A percentile compares a stretch with the other conserved stretches of the same genome.
phyloP scores from a whole-genome alignment of 352 stramenopile species.

The Pythium vanterpoolii region DNA sequence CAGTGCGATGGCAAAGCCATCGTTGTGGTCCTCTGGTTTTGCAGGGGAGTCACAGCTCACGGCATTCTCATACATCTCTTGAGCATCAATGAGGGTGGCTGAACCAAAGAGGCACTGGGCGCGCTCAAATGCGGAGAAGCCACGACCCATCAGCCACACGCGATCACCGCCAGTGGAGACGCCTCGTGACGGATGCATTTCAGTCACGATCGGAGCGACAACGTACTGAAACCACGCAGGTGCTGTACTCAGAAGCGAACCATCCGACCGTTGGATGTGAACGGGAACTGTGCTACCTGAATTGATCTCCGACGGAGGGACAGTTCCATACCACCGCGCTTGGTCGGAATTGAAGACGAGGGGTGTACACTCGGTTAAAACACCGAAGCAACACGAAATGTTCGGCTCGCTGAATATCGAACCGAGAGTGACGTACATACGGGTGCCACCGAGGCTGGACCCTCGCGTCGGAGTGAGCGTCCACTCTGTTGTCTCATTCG shows the following conservation, averaged over 20 bases:
- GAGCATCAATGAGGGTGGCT: not conserved
- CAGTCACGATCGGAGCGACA: not conserved
- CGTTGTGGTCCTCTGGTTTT: not conserved
- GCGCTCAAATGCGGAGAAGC: constrained; percentile 10
- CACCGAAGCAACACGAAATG: constrained; percentile 19
- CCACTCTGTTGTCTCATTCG: not conserved
- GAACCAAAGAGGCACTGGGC: constrained; percentile 15
- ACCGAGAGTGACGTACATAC: constrained; percentile 4
- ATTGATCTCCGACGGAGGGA: not conserved
- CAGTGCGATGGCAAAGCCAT: not conserved
- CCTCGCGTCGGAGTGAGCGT: constrained; percentile 1
- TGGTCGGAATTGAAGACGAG: not conserved
- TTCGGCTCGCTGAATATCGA: not conserved
- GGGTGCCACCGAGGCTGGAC: not conserved
- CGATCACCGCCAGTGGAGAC: constrained; percentile 1
- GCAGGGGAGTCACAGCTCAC: constrained; percentile 10
- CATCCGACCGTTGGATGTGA: not conserved
- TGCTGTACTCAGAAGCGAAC: not conserved
- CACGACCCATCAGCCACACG: constrained; percentile 12
- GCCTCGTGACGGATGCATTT: not conserved
- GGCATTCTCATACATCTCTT: constrained; percentile 12
- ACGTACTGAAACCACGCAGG: constrained; percentile 19
- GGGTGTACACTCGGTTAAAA: not conserved
- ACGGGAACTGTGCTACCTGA: not conserved
- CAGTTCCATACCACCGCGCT: constrained; percentile 4